Evolutionary conservation across 345 rosid genomes (phyloP), one percentile per base, ranked within the genome.

Genomic region (Cardamine chenopodiifolia): DNA sequence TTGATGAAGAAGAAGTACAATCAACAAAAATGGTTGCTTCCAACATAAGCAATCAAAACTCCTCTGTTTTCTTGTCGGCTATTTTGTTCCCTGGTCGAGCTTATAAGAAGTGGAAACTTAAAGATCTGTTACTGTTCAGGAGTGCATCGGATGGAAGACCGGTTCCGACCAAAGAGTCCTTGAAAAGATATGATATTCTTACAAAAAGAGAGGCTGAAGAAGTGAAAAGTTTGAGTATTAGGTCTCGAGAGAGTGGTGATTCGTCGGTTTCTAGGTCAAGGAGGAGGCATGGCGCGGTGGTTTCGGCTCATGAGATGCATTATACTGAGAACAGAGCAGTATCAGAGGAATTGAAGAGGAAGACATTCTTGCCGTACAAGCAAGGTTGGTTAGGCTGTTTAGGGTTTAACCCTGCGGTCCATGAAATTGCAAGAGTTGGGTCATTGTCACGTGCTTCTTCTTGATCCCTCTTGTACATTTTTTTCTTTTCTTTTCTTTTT

Each of bases 91-190:
- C 95, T 5, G 68, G 79, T 0, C 82, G 79, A 70, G 79, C 78
- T 0, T 77, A 81, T 73, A 85, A 77, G 67, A 92, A 95, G 78
- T 95, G 99, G 99, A 92, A 86, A 70, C 74, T 95, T 52, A 89
- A 83, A 74, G 96, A 95, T 72, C 82, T 95, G 0, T 62, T 92
- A 50, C 68, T 94, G 15, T 95, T 92, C 76, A 82, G 99, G 49
- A 95, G 98, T 18, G 97, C 98, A 0, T 95, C 98, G 0, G 98
- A 95, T 71, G 98, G 99, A 5, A 80, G 97, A 42, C 91, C 93
- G 0, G 70, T 66, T 59, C 82, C 93, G 5, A 72, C 78, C 45
- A 71, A 77, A 29, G 89, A 86, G 26, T 78, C 85, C 1, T 65
- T 87, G 32, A 79, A 77, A n/a, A 87, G 85, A 47, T 90, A 82